Conservation (phyloP, 208 protist genomes). For the Phytomonas sp. region DNA sequence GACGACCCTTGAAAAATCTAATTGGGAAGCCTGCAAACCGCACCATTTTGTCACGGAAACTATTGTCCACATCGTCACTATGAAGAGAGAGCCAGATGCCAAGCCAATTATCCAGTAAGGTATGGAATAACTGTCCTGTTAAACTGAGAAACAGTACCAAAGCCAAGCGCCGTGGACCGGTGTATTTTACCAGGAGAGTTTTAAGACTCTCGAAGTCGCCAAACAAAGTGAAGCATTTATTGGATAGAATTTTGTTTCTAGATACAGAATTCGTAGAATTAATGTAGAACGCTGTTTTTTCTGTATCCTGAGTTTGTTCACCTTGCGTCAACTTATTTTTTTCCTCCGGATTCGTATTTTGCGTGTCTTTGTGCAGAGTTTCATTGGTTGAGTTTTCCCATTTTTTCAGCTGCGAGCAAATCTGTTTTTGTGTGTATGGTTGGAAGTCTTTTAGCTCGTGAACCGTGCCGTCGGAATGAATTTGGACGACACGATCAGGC, state of each 20-base stretch:
- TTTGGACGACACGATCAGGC: slow-evolving; percentile 36
- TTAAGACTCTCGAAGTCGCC: slow-evolving; percentile 26
- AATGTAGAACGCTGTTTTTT: neutral
- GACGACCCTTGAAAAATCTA: neutral
- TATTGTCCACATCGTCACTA: neutral
- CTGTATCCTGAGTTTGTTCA: neutral
- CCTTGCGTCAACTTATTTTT: slow-evolving; percentile 1
- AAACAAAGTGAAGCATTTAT: slow-evolving; percentile 23
- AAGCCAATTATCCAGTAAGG: slow-evolving; percentile 68
- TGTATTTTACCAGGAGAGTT: slow-evolving; percentile 36
- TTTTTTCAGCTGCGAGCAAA: slow-evolving; percentile 18
- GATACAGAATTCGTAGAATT: neutral
- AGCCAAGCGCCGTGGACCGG: slow-evolving; percentile 21
- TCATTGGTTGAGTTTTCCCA: slow-evolving; percentile 24
- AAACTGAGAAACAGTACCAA: slow-evolving; percentile 33
- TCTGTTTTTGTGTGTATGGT: slow-evolving; percentile 19
- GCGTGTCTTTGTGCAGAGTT: slow-evolving; percentile 9
- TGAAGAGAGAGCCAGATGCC: slow-evolving; percentile 57
- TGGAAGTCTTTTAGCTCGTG: slow-evolving; percentile 22
- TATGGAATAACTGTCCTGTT: slow-evolving; percentile 40
- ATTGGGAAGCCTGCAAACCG: neutral
- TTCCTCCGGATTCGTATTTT: neutral
- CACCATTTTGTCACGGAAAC: neutral
- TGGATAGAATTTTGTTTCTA: neutral
- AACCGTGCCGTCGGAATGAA: slow-evolving; percentile 31